Base-by-base conservation (phyloP, 805 yeast genomes). In the Cyberlindnera mississippiensis region DNA sequence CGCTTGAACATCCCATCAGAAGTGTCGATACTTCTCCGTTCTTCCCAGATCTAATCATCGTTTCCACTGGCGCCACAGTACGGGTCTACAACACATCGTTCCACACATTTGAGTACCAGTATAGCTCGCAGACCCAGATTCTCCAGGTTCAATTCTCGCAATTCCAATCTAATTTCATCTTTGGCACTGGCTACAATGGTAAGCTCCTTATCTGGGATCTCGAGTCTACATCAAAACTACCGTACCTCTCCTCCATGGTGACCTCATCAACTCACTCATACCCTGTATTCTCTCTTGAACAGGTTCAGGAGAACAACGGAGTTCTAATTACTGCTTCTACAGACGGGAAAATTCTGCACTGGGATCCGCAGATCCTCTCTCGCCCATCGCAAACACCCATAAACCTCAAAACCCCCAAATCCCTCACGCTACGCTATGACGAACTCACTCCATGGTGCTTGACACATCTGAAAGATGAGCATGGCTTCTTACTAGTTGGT, bases 131-230 rank as follows among this genome's bases (percentile, higher is more conserved):
- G 9, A 62, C 79, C 2, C 54, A 62, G 13, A 63, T 78, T 6
- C 45, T 65, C 1, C 44, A 52, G 6, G 64, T 72, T 9, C 64
- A 63, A 41, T 75, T 77, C 44, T 71, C 73, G 24, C 53, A 53
- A 10, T 46, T 56, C 13, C 60, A 65, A 17, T 56, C 72, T 2
- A 61, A 64, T 37, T 63, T 68, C 38, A 58, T 79, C 1, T 55
- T 74, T 20, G 81, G 71, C 0, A 78, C 82, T 0, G 65, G 76
- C 5, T 52, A 53, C 14, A 72, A 72, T 50, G 84, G 85, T 0
- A 66, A 67, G 37, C 35, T 78, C 1, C 70, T 68, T n/a, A 57
- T 73, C 8, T 78, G 81, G 80, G 75, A 76, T 19, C 22, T 51
- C 19, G 51, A 42, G 12, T 30, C 43, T 0, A 42, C 45, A 14